Evolutionary conservation across 495 filamentous ascomycete genomes (phyloP), one percentile per base, ranked within the genome.

Genomic region (Neurospora cerealis): DNA sequence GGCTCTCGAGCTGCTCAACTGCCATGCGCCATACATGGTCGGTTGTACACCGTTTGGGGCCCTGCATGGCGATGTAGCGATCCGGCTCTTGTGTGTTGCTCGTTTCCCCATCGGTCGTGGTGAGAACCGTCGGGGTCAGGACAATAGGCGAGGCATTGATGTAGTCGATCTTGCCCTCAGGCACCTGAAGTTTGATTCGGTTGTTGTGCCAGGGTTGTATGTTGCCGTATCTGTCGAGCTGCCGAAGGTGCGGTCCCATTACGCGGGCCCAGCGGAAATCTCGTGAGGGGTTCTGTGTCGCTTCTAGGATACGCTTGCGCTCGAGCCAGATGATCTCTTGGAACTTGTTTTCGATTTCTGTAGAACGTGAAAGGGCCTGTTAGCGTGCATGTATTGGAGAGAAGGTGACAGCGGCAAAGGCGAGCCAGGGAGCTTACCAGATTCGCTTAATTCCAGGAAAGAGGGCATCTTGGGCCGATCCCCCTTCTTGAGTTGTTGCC

Each of bases 21-120:
- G 97, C 85, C 96, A 99, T 99, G 75, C 96, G 93, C 94, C 95
- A 99, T 60, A 96, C 92, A 78, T 97, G 93, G 75, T 90, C 87
- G 44, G 90, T 85, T 5, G 87, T 88, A 8, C 87, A 85, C 74
- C 86, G 80, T 80, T 95, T 98, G 1, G 96, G 96, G 10, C 95
- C 95, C 87, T 97, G 83, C 81, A 89, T 89, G 73, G 86, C 87
- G 72, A 89, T 88, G 77, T 88, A 89, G 36, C 83, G 84, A 73
- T 82, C 79, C 8, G 78, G 71, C 48, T 83, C 83, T 32, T 74
- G 78, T 36, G 73, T 42, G 72, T 77, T 83, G 82, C 77, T 83
- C 9, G 37, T n/a, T 9, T 42, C 36, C 17, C 71, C 72, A 36
- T 70, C 70, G 38, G 24, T 34, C 17, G 92, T 85, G 88, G 91